Evolutionary conservation across 305 asterid species (phyloP), one percentile per base, ranked within the genome.

Genomic region (Fraxinus velutina): DNA sequence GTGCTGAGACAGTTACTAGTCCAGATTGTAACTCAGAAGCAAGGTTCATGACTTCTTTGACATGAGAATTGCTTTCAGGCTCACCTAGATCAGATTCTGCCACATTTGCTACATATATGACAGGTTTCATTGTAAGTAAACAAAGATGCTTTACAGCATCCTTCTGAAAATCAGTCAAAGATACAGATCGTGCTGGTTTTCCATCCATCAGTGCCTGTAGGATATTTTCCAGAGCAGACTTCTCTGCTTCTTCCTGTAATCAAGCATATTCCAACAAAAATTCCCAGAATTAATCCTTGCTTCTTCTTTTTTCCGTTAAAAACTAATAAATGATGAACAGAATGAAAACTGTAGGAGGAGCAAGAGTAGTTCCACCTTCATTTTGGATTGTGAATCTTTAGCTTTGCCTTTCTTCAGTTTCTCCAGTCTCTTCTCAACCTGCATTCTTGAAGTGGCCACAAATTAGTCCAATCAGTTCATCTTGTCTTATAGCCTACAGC

Each of bases 381-480:
- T 85, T 89, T 90, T 94, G 83, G 98, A 84, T 80, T 88, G 96
- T 55, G 99, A 89, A 84, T 93, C 97, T 88, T 76, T 93, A 73
- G 91, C 89, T 90, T 85, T 96, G 80, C 99, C 93, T 84, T 96
- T 95, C 83, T 92, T 96, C 79, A 96, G 97, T 88, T 86, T 96
- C 82, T 96, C 99, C 85, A 96, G 21, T 91, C 99, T 92, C 90
- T 95, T 94, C 91, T 96, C 99, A 83, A 96, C 94, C 99, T 95
- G 95, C 91, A 90, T 78, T 82, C 93, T 91, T 92, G 92, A 85
- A 88, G 74, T 82, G 83, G 78, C 76, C 73, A 50, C 79, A 87
- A 84, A 75, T 89, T 81, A 87, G 90, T 81, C 84, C 82, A 34
- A 84, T 86, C 83, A 87, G 85, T 57, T 82, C 57, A 44, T 37